Evolutionary conservation across 2,329 filamentous ascomycete genomes (phyloP).

Genomic region (Alternaria sp.): DNA sequence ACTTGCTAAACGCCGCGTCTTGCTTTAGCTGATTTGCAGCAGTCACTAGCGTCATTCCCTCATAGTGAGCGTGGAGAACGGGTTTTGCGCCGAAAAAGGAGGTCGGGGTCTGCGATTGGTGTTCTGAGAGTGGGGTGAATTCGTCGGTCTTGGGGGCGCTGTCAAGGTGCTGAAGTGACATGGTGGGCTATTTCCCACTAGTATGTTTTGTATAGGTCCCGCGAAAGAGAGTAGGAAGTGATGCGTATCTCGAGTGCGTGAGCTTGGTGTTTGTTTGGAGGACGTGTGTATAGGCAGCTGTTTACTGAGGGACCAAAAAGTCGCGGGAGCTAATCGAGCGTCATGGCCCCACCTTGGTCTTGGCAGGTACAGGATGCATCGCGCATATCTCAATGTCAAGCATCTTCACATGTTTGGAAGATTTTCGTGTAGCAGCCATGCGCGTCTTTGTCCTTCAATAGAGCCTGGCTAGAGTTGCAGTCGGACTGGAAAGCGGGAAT

Average conservation of each 20-base stretch:
- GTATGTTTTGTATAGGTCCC: not conserved
- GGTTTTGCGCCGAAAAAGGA: slow-evolving; percentile 77
- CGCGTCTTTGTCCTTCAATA: not conserved
- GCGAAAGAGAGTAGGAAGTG: not conserved
- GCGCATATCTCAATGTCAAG: not conserved
- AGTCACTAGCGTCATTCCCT: slow-evolving; percentile 66
- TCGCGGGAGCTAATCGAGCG: slow-evolving; percentile 27
- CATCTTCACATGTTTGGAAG: not conserved
- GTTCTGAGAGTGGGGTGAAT: slow-evolving; percentile 72
- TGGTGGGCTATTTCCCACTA: slow-evolving; percentile 18
- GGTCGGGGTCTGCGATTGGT: slow-evolving; percentile 75
- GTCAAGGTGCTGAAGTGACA: slow-evolving; percentile 62
- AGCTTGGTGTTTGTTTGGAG: not conserved
- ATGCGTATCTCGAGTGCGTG: not conserved
- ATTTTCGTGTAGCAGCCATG: not conserved
- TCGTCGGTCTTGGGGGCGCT: slow-evolving; percentile 64
- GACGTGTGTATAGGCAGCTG: slow-evolving; percentile 7
- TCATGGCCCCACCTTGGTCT: slow-evolving; percentile 23
- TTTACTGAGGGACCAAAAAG: slow-evolving; percentile 28
- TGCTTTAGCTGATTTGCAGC: slow-evolving; percentile 63
- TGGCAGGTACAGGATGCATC: slow-evolving; percentile 22
- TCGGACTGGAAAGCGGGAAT: not conserved
- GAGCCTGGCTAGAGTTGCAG: not conserved
- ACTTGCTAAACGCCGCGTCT: slow-evolving; percentile 56
- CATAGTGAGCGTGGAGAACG: slow-evolving; percentile 71